Base-by-base conservation (phyloP, 1,284 basidiomycete species). In the Vanrija humicola region DNA sequence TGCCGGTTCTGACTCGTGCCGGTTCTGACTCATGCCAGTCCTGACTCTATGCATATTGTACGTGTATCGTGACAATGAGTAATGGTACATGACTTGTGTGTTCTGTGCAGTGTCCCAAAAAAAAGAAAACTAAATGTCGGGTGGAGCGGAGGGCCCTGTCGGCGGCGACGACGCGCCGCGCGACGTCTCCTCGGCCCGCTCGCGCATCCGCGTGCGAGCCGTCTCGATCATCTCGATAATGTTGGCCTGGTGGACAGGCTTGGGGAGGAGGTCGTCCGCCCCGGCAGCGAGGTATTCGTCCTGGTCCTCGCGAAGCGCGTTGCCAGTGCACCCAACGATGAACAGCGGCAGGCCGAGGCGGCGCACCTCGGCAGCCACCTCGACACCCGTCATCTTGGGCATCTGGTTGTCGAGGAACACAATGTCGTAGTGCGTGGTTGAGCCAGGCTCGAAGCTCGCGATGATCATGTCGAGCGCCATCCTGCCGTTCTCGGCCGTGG, bases 401-500 rank as follows among this genome's bases (percentile, higher is more conserved):
- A 75, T 75, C 67, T 75, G 76, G 56, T 93, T 93, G 68, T 93
- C 90, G 68, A 93, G 75, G 74, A 92, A 92, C 26, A 89, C 80
- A 4, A 89, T 81, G 54, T 86, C 86, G 67, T 82, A 38, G 25
- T 6, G 48, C 5, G 39, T 12, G 15, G 28, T 18, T 16, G 46
- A 29, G 56, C 61, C 10, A 51, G 40, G 46, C 67, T 50, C 43
- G 15, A 5, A 28, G 25, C 34, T 60, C 39, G 65, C 64, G 28
- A 44, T 69, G 44, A 93, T 83, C 79, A 89, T 81, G 57, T 88
- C 84, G 50, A 92, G 77, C 8, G 89, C 90, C 39, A 87, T 76
- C 68, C 86, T 83, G 4, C 91, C 91, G 65, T 95, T 92, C 76
- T 92, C 89, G 15, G 91, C 91, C 7, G 84, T 86, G 3, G 82